phyloP scores from a whole-genome alignment of 116 monocot species.

The Dioscorea cayenensis region DNA sequence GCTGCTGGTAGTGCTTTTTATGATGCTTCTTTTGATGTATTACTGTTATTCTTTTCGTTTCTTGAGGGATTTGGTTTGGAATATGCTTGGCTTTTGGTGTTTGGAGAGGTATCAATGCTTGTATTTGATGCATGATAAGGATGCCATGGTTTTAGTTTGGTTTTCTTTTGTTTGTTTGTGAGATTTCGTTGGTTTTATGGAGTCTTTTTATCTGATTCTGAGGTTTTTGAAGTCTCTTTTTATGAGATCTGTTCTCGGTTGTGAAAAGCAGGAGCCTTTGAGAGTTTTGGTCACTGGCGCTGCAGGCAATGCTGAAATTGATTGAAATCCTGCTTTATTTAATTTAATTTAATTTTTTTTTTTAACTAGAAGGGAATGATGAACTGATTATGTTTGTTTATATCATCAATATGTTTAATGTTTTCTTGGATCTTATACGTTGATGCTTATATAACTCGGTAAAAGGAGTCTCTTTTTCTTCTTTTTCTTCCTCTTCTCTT shows the following conservation, averaged over 20 bases:
- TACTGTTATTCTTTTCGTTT: conserved; percentile 2
- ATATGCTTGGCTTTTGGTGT: not conserved
- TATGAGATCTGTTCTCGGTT: not conserved
- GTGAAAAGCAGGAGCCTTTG: not conserved
- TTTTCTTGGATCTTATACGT: no score
- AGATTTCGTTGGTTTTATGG: not conserved
- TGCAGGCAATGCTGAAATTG: conserved; percentile 9
- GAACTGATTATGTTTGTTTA: not conserved
- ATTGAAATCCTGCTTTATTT: not conserved
- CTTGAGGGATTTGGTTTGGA: not conserved
- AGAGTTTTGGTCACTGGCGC: conserved; percentile 11
- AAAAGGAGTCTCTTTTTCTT: no score
- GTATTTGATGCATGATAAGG: not conserved
- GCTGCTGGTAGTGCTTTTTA: conserved; percentile 4
- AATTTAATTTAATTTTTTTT: not conserved
- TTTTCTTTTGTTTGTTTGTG: not conserved
- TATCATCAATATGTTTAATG: no score
- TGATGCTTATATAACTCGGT: no score
- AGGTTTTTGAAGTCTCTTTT: not conserved
- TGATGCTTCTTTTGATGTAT: not conserved
- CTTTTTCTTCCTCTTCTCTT: no score
- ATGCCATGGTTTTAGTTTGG: not conserved
- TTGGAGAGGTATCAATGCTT: not conserved
- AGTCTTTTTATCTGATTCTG: not conserved
- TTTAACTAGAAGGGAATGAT: not conserved